phyloP scores from a whole-genome alignment of 1,284 basidiomycete species.

The Pyrrhoderma noxium region DNA sequence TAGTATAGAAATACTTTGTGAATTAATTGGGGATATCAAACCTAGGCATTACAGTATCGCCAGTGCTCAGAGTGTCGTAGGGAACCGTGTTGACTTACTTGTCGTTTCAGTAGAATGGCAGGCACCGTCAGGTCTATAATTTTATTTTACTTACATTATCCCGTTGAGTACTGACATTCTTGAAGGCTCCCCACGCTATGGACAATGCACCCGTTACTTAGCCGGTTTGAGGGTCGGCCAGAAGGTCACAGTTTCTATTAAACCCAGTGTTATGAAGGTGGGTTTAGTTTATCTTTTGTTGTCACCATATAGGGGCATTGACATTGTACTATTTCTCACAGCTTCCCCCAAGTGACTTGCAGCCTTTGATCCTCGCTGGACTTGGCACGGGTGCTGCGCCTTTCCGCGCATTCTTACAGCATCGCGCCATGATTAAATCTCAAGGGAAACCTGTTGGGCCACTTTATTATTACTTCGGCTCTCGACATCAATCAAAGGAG shows the following conservation, averaged over 20 bases:
- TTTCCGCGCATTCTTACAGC: constrained; percentile 97
- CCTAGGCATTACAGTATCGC: constrained; percentile 98
- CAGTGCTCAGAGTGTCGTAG: constrained; percentile 89
- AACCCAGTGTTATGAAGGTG: constrained; percentile 99
- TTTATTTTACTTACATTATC: background rate
- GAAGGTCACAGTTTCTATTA: constrained; percentile 95
- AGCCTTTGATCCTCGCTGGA: constrained; percentile 98
- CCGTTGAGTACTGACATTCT: constrained; percentile 2
- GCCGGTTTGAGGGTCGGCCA: constrained; percentile 78
- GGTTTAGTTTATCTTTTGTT: constrained; percentile 13
- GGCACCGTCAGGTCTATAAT: constrained; percentile 63
- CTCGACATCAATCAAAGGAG: constrained; percentile 89
- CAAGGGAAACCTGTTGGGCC: constrained; percentile 83
- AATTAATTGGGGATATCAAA: constrained; percentile 89
- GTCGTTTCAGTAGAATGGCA: constrained; percentile 97
- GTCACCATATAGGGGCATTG: background rate
- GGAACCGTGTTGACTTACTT: constrained; percentile 88
- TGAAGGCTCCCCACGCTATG: constrained; percentile 72
- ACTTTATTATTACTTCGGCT: constrained; percentile 97
- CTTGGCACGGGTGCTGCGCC: constrained; percentile 97
- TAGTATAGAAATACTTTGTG: constrained; percentile 77
- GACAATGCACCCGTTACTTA: constrained; percentile 96
- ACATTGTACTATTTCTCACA: constrained; percentile 25
- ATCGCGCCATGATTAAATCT: constrained; percentile 77
- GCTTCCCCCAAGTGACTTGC: constrained; percentile 78